These are phyloP conservation scores for Podila epigama DNA, from an alignment of 192 early-diverging fungal genomes.

Conservation along the genomic window DNA sequence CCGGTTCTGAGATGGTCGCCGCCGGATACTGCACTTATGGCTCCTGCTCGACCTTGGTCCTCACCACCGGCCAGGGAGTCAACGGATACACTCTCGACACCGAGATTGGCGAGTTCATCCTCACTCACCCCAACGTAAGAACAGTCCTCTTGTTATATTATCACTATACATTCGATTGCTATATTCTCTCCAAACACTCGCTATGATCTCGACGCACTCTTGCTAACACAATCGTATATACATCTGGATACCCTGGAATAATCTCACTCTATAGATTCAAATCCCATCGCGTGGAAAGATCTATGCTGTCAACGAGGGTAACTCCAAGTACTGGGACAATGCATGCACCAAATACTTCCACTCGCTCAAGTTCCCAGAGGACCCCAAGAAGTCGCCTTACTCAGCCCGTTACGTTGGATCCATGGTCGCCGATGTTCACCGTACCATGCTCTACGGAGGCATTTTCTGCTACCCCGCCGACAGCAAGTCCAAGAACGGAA, in stretches of 20 bases:
- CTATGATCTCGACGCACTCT: too few species aligned
- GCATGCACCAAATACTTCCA: conserved; percentile 90
- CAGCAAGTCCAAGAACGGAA: conserved; percentile 82
- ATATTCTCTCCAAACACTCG: too few species aligned
- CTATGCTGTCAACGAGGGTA: conserved; percentile 98
- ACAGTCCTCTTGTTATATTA: background rate
- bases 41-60: conserved; percentile 80
- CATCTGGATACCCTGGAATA: background rate
- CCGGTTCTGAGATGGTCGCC: conserved; percentile 90
- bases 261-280: conserved; percentile 55
- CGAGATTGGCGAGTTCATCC: conserved; percentile 94
- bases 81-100: conserved; percentile 98
- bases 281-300: conserved; percentile 89
- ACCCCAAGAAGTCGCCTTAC: conserved; percentile 80
- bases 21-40: conserved; percentile 99
- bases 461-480: conserved; percentile 89
- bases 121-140: conserved; percentile 92
- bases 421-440: conserved; percentile 99
- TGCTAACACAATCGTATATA: too few species aligned
- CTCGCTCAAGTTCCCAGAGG: conserved; percentile 85
- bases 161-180: background rate
- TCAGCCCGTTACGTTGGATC: conserved; percentile 96
- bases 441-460: conserved; percentile 92
- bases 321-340: conserved; percentile 89
- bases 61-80: conserved; percentile 84